Conservation (phyloP, 2,329 filamentous ascomycete genomes). For the Pestalotiopsis fici region DNA sequence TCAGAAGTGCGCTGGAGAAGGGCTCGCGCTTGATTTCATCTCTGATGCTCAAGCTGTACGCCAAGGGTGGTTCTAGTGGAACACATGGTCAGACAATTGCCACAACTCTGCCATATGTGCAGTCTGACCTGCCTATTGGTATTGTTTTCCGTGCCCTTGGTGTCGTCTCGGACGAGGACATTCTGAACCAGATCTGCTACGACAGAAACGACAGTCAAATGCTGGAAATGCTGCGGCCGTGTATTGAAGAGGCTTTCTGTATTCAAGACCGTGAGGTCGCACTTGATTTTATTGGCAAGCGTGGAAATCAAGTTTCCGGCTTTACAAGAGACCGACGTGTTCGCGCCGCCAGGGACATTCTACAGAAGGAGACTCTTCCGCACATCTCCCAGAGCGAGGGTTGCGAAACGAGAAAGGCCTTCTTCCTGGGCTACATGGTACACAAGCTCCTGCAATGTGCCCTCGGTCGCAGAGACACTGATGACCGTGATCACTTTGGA, state of each 20-base stretch:
- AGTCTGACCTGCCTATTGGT: slow-evolving; percentile 88
- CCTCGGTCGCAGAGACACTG: slow-evolving; percentile 87
- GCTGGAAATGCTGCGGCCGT: slow-evolving; percentile 96
- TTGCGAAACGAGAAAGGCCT: slow-evolving; percentile 93
- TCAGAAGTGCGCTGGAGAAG: slow-evolving; percentile 94
- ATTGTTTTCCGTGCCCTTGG: slow-evolving; percentile 95
- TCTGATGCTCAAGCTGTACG: slow-evolving; percentile 85
- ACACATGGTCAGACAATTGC: slow-evolving; percentile 87
- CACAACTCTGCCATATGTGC: slow-evolving; percentile 90
- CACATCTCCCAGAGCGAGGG: slow-evolving; percentile 96
- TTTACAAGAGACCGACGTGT: slow-evolving; percentile 85
- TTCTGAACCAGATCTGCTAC: slow-evolving; percentile 96
- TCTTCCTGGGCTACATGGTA: slow-evolving; percentile 99
- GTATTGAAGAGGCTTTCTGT: slow-evolving; percentile 94
- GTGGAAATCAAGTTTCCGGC: slow-evolving; percentile 71
- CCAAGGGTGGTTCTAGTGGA: slow-evolving; percentile 81
- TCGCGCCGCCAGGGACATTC: slow-evolving; percentile 87
- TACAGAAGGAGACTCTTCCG: slow-evolving; percentile 95
- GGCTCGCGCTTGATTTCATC: slow-evolving; percentile 93
- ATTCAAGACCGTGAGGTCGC: slow-evolving; percentile 95
- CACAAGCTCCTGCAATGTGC: slow-evolving; percentile 93
- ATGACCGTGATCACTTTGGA: slow-evolving; percentile 98
- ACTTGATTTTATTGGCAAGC: slow-evolving; percentile 92
- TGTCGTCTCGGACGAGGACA: slow-evolving; percentile 96
- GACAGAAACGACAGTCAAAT: slow-evolving; percentile 94